These are phyloP conservation scores for Pleurotus platypus DNA, from an alignment of 768 basidiomycete genomes.

Conservation along the genomic window DNA sequence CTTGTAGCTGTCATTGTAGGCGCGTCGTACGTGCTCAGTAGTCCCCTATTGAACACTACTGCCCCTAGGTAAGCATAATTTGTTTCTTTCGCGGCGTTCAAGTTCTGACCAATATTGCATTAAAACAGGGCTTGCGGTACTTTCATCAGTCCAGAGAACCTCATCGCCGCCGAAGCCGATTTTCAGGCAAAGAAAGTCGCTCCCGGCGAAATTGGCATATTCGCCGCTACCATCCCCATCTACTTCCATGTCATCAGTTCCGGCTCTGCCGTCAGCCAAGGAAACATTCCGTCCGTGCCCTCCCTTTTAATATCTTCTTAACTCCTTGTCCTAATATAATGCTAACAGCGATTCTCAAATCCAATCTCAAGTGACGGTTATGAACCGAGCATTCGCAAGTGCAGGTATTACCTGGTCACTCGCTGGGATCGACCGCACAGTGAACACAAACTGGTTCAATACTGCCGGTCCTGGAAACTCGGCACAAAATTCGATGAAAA, in stretches of 20 bases:
- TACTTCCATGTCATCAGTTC: conserved; percentile 32
- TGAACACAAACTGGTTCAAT: conserved; percentile 46
- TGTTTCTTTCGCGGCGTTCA: conserved; percentile 10
- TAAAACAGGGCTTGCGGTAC: conserved; percentile 36
- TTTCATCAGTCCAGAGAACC: conserved; percentile 28
- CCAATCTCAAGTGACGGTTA: conserved; percentile 29
- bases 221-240: conserved; percentile 15
- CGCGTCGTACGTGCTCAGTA: conserved; percentile 22
- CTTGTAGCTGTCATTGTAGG: conserved; percentile 24
- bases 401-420: conserved; percentile 37
- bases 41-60: conserved; percentile 14
- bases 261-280: conserved; percentile 28
- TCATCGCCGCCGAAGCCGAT: conserved; percentile 34
- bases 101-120: neutral
- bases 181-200: conserved; percentile 35
- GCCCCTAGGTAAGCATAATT: conserved; percentile 12
- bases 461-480: conserved; percentile 29
- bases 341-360: conserved; percentile 32
- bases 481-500: conserved; percentile 47
- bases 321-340: conserved; percentile 3
- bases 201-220: conserved; percentile 5
- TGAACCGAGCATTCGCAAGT: conserved; percentile 38
- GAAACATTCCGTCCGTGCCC: conserved; percentile 35
- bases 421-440: conserved; percentile 34
- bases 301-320: neutral